Percentiles rank a stretch among this genome's conserved stretches.
Evolutionary conservation across 306 rosid species (phyloP).

Genomic region (Prunus davidiana): DNA sequence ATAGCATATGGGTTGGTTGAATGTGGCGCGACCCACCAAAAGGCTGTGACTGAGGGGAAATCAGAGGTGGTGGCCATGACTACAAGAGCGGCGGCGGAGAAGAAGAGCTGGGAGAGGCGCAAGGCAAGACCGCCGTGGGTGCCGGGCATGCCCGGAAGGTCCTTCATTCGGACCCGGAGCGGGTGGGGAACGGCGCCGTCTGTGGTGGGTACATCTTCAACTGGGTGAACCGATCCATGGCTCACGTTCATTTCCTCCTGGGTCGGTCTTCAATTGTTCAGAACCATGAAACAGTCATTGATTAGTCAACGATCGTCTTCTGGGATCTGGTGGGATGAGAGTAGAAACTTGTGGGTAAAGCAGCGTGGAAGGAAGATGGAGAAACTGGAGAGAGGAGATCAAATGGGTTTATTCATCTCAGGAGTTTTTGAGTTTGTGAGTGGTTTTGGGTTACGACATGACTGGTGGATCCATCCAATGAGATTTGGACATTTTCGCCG

Average conservation of each 20-base stretch:
- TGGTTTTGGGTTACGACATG: not conserved
- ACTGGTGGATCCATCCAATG: not conserved
- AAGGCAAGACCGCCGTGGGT: constrained; percentile 69
- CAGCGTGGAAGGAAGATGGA: not conserved
- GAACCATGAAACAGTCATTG: not conserved
- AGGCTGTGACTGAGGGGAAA: constrained; percentile 89
- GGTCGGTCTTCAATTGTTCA: not conserved
- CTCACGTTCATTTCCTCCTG: constrained; percentile 74
- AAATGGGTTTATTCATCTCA: not conserved
- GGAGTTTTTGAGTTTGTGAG: not conserved
- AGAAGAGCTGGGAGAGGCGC: constrained; percentile 60
- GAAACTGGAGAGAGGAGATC: not conserved
- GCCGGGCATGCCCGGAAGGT: constrained; percentile 91
- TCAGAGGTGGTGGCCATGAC: constrained; percentile 81
- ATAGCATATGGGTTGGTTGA: not conserved
- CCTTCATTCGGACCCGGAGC: constrained; percentile 77
- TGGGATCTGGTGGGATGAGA: not conserved
- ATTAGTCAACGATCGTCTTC: not conserved
- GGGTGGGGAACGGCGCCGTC: constrained; percentile 43
- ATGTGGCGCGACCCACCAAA: constrained; percentile 43
- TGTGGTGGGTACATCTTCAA: constrained; percentile 52
- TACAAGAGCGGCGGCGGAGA: constrained; percentile 64
- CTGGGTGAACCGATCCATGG: constrained; percentile 87
- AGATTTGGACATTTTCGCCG: not conserved
- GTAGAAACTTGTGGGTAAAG: not conserved